Evolutionary conservation across 352 stramenopile species (phyloP), one percentile per base, ranked within the genome.

Genomic region (Pythium aquatile): DNA sequence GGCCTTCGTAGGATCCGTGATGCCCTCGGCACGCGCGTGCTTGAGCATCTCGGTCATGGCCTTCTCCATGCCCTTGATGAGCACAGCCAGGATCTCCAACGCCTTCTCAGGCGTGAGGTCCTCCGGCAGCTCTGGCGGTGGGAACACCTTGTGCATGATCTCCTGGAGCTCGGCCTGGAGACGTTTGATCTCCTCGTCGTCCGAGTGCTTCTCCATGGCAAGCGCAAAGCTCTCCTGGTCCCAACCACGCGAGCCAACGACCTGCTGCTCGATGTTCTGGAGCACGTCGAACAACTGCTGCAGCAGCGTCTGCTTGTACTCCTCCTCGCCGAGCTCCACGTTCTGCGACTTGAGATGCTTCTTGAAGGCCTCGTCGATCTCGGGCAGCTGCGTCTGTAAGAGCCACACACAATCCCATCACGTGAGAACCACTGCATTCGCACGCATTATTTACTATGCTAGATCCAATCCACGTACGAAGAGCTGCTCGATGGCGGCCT

Each of bases 21-120:
- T 92, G 17, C 86, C 86, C 32, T 93, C 83, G 37, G 70, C 64
- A 44, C 77, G 73, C 20, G 86, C 86, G 51, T 95, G 81, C 5
- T 65, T 59, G 58, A 95, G 76, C 78, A 88, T 91, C 46, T 91
- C 84, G 28, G 65, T 61, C 81, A 93, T 90, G n/a, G 86, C 86
- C 53, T 76, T 76, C 66, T 91, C 83, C 82, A 93, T 93, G 35
- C 74, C 80, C 56, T 79, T 77, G 42, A 91, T 78, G 49, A 95
- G 78, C 56, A 77, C 58, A 24, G 74, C 63, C 51, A 95, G 65
- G 61, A 95, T 90, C 53, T 69, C 78, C 47, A 95, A 51, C 33
- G 73, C 85, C 66, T 81, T 87, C 49, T 95, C 83, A 6, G 75
- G 58, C 13, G 84, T 95, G 30, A 95, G 58, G 47, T 88, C 66